These are phyloP conservation scores for Puccinia horiana DNA, from an alignment of 1,284 basidiomycete species.

Conservation along the genomic window DNA sequence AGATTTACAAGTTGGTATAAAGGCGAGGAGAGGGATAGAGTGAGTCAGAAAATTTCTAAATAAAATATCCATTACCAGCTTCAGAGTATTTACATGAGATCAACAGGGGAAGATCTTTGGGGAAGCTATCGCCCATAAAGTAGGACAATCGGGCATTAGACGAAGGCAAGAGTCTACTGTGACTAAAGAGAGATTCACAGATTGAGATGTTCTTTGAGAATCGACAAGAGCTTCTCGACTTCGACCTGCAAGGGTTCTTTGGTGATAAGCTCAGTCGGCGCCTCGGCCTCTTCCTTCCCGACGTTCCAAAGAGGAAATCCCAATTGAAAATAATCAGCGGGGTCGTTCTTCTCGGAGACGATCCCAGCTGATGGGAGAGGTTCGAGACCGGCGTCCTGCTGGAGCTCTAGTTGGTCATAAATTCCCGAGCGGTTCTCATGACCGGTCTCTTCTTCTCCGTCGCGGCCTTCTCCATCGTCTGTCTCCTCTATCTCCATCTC, in stretches of 20 bases:
- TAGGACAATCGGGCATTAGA: too few species aligned
- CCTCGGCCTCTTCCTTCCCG: background rate
- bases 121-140: too few species aligned
- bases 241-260: background rate
- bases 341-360: background rate
- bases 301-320: background rate
- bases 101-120: too few species aligned
- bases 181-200: background rate
- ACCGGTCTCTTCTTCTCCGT: background rate
- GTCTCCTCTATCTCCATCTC: background rate
- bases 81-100: too few species aligned
- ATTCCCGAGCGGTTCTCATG: background rate
- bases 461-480: background rate
- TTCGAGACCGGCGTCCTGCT: background rate
- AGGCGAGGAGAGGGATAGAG: too few species aligned
- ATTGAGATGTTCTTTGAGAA: background rate
- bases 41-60: too few species aligned
- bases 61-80: too few species aligned
- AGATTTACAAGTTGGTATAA: too few species aligned
- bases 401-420: background rate
- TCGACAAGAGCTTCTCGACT: background rate
- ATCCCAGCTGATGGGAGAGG: background rate
- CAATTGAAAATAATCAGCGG: background rate
- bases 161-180: too few species aligned
- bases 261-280: background rate